Percentiles rank a stretch among this genome's conserved stretches.
phyloP scores from a whole-genome alignment of 176 grass and related monocot genomes.

The Avena sativa region DNA sequence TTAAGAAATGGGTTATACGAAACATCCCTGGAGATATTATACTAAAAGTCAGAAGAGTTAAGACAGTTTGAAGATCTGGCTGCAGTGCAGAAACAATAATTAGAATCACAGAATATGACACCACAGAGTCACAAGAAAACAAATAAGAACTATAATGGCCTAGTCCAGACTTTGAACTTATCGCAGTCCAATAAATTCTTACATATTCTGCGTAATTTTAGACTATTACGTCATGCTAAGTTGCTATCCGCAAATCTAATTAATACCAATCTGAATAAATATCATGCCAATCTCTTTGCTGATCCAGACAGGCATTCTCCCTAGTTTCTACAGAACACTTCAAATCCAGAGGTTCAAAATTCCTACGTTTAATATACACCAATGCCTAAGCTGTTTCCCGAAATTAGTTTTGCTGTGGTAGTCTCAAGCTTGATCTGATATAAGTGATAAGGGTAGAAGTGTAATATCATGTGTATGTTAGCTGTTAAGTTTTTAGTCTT shows the following conservation, averaged over 20 bases:
- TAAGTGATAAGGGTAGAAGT: neutral
- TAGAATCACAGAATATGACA: neutral
- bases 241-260: neutral
- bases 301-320: neutral
- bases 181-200: neutral
- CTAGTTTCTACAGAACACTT: neutral
- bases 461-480: neutral
- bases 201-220: neutral
- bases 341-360: neutral
- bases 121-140: neutral
- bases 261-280: slow-evolving; percentile 4
- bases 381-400: neutral
- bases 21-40: slow-evolving; percentile 59
- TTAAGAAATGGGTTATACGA: slow-evolving; percentile 46
- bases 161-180: neutral
- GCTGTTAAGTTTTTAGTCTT: neutral
- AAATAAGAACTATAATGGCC: neutral
- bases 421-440: slow-evolving; percentile 4
- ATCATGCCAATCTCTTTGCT: neutral
- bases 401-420: neutral
- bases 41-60: slow-evolving; percentile 32
- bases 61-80: slow-evolving; percentile 1
- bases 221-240: neutral
- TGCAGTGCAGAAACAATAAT: slow-evolving; percentile 7
- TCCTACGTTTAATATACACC: neutral